Evolutionary conservation across 2,329 filamentous ascomycete species (phyloP), one percentile per base, ranked within the genome.

Genomic region (Fusarium goolgardi): DNA sequence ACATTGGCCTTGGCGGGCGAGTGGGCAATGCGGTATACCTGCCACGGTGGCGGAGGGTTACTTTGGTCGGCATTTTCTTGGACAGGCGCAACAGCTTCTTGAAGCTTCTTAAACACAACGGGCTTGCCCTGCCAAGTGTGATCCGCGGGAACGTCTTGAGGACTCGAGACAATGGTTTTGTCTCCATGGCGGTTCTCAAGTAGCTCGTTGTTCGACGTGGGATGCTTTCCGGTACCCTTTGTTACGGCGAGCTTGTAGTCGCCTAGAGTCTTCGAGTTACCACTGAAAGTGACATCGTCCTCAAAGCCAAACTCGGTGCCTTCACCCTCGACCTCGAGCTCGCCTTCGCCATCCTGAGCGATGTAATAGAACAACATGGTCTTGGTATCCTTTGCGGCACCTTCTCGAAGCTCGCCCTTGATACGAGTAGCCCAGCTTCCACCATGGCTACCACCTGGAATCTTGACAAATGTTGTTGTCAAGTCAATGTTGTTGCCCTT

Each of bases 401-500:
- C 91, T 7, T 89, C 86, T 47, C 92, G 88, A 39, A 92, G 90
- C 43, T 86, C 87, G 23, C 96, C 96, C 80, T 91, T 94, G 75
- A 99, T 90, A 60, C 96, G 86, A 37, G 91, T 93, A 55, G 90
- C 96, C 96, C 96, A 99, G 80, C 89, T 97, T 58, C 96, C 96
- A 59, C 94, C 94, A 78, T 97, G 86, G 21, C 84, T 83, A 54
- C 94, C 94, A 23, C 94, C 94, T 3, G 94, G 92, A 35, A 97
- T 86, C 81, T 98, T 99, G 75, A 97, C 89, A 79, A 98, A 97
- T 52, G 93, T 92, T 43, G 95, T 97, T 11, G 92, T 96, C 66
- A 99, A 86, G 80, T 98, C 94, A 70, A 99, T 86, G 59, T 87
- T 87, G 80, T 99, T 99, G 49, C 88, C 91, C 55, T 90, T 89